A percentile compares a stretch with the other conserved stretches of the same genome.
phyloP scores from a whole-genome alignment of 257 asterid species.

The Solanum piurae region DNA sequence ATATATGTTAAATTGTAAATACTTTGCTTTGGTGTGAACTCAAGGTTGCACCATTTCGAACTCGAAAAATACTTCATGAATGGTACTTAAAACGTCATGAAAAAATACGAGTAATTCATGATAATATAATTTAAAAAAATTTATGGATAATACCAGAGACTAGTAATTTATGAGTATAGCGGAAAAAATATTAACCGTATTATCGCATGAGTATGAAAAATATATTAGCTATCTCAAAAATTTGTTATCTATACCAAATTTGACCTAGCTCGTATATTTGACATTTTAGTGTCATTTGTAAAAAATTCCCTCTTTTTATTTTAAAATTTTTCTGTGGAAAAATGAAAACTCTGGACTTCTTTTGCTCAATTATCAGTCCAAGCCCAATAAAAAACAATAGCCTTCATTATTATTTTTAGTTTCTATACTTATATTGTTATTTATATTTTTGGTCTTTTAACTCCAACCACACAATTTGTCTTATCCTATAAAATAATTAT shows the following conservation, averaged over 20 bases:
- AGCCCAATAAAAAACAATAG: neutral
- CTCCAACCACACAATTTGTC: neutral
- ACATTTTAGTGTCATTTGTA: neutral
- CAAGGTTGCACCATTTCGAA: no score
- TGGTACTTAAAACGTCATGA: no score
- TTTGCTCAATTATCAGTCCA: neutral
- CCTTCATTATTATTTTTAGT: neutral
- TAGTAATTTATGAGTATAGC: neutral
- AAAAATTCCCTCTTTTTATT: neutral
- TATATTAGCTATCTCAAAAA: no score
- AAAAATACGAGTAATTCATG: no score
- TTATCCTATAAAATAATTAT: neutral
- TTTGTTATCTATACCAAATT: neutral
- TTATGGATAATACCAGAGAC: neutral
- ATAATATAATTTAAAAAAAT: no score
- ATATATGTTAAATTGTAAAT: neutral
- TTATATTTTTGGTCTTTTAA: neutral
- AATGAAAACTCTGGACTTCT: neutral
- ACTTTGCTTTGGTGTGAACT: neutral
- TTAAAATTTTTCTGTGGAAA: neutral
- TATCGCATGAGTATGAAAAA: no score
- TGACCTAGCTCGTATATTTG: neutral
- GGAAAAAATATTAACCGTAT: no score
- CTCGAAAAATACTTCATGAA: neutral
- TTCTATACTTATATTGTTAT: neutral